These are phyloP conservation scores for Kazachstania viticola DNA, from an alignment of 805 yeast species.

Conservation along the genomic window DNA sequence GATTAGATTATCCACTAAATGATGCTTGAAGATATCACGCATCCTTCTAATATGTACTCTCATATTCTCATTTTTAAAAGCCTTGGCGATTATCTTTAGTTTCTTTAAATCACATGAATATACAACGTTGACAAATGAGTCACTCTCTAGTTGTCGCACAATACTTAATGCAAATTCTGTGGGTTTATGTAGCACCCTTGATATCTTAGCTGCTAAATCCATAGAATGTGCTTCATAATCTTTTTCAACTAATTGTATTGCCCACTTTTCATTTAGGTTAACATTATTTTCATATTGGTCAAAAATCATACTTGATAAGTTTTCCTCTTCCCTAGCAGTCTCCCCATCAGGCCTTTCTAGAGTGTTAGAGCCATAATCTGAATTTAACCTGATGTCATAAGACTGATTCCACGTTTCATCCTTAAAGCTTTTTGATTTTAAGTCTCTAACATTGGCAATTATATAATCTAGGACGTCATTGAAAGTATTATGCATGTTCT, in stretches of 20 bases:
- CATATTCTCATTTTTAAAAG: slow-evolving; percentile 14
- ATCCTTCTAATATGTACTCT: slow-evolving; percentile 12
- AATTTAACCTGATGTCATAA: neutral
- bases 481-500: slow-evolving; percentile 7
- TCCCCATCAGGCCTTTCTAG: neutral
- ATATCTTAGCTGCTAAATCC: slow-evolving; percentile 18
- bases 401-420: neutral
- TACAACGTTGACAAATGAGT: slow-evolving; percentile 13
- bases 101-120: slow-evolving; percentile 10
- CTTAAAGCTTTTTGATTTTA: slow-evolving; percentile 3
- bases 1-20: slow-evolving; percentile 15
- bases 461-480: slow-evolving; percentile 18
- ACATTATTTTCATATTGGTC: slow-evolving; percentile 5
- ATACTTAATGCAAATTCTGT: slow-evolving; percentile 17
- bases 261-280: slow-evolving; percentile 11
- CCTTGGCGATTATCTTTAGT: slow-evolving; percentile 9
- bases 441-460: slow-evolving; percentile 11
- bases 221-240: slow-evolving; percentile 15
- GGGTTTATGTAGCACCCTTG: slow-evolving; percentile 16
- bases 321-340: slow-evolving; percentile 1
- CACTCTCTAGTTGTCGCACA: slow-evolving; percentile 10
- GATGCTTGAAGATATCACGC: slow-evolving; percentile 16
- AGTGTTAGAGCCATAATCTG: neutral
- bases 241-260: slow-evolving; percentile 19
- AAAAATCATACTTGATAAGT: slow-evolving; percentile 1